Conservation (phyloP, 176 grass and related monocot genomes). For the Lolium rigidum region DNA sequence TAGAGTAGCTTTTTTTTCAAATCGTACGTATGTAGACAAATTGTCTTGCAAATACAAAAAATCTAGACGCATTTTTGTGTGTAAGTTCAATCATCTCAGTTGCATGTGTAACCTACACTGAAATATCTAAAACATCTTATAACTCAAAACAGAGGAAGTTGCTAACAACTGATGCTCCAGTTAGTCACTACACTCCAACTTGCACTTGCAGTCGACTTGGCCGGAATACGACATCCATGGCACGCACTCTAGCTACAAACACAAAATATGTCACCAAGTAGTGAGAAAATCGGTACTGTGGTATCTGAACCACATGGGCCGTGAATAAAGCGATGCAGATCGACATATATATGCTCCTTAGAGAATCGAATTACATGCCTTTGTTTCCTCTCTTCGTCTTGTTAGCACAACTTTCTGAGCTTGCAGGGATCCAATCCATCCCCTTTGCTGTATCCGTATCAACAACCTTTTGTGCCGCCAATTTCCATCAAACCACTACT, state of each 20-base stretch:
- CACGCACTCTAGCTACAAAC: neutral
- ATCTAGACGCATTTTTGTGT: no score
- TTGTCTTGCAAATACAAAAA: no score
- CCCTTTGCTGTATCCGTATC: neutral
- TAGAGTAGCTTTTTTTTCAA: no score
- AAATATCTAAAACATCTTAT: no score
- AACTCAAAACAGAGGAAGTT: no score
- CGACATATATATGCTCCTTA: neutral
- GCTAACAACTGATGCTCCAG: no score
- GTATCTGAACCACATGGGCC: neutral
- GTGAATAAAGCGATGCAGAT: conserved; percentile 5
- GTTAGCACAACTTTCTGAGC: neutral
- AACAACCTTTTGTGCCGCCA: neutral
- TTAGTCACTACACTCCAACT: neutral
- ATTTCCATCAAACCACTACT: neutral
- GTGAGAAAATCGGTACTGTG: neutral
- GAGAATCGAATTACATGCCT: conserved; percentile 2
- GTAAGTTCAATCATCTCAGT: no score
- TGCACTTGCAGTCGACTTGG: neutral
- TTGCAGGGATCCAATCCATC: neutral
- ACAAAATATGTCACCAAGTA: neutral
- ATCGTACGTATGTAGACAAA: no score
- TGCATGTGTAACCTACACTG: no score
- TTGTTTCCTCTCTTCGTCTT: neutral
- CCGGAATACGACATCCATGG: neutral